Percentiles rank a stretch among this genome's conserved stretches.
phyloP scores from a whole-genome alignment of 495 filamentous ascomycete species.

The Penicillium herquei region DNA sequence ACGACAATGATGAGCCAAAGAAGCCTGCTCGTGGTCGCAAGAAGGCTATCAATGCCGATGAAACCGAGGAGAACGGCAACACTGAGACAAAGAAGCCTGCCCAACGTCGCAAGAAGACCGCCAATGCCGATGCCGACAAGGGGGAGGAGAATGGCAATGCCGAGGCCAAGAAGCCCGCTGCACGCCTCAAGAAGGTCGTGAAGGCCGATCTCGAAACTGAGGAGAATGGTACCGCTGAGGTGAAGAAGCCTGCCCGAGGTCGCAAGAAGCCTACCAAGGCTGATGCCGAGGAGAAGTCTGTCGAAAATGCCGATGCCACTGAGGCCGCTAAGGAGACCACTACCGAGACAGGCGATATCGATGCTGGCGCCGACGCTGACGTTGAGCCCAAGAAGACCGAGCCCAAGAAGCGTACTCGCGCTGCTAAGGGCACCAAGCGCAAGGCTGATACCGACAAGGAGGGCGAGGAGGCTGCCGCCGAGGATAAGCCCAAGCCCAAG shows the following conservation, averaged over 20 bases:
- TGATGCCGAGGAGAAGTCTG: background rate
- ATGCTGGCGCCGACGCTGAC: conserved; percentile 16
- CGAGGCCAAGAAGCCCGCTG: conserved; percentile 17
- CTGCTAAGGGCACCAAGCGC: too few relatives aligned
- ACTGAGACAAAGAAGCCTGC: conserved; percentile 24
- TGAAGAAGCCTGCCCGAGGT: conserved; percentile 27
- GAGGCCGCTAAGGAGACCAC: conserved; percentile 26
- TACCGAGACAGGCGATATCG: conserved; percentile 22
- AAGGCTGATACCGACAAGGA: too few relatives aligned
- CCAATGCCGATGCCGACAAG: conserved; percentile 5
- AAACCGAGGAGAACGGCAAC: conserved; percentile 15
- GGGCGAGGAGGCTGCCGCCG: too few relatives aligned
- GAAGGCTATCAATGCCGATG: conserved; percentile 18
- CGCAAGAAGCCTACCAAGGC: conserved; percentile 12
- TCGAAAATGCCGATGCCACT: background rate
- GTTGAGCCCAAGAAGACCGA: conserved; percentile 24
- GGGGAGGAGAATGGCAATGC: background rate
- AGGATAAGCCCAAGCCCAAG: too few relatives aligned
- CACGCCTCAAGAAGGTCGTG: conserved; percentile 23
- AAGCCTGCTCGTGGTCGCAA: conserved; percentile 17
- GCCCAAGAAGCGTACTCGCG: too few relatives aligned
- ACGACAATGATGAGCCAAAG: background rate
- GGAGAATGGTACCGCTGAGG: conserved; percentile 19
- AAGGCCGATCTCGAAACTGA: conserved; percentile 15
- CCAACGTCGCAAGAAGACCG: conserved; percentile 17